A percentile compares a stretch with the other conserved stretches of the same genome.
Conservation (phyloP, 2,329 filamentous ascomycete species). For the Bimuria novae-zelandiae region DNA sequence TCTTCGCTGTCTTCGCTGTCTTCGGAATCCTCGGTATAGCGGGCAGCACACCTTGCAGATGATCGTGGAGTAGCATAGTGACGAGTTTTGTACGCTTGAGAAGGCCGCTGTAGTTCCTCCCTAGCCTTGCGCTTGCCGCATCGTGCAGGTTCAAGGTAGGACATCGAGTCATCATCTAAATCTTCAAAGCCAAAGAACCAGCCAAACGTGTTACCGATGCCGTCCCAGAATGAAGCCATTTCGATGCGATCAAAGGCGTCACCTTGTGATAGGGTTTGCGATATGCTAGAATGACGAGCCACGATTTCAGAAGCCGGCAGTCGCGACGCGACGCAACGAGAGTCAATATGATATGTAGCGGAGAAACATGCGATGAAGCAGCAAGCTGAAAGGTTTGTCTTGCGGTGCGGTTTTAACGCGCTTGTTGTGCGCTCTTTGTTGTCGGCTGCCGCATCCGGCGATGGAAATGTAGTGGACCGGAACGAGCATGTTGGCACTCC, state of each 20-base stretch:
- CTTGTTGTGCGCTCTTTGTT: constrained; percentile 7
- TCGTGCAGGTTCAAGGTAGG: not conserved
- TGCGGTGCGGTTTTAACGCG: not conserved
- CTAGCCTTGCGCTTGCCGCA: not conserved
- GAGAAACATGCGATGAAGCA: not conserved
- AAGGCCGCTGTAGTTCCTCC: not conserved
- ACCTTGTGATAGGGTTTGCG: not conserved
- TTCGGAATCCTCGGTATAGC: not conserved
- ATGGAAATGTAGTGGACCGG: not conserved
- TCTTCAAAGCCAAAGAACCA: not conserved
- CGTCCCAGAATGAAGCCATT: not conserved
- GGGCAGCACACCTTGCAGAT: not conserved
- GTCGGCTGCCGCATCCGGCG: constrained; percentile 1
- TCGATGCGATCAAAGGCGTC: too few relatives aligned
- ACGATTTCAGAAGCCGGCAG: not conserved
- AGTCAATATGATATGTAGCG: not conserved
- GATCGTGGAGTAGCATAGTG: not conserved
- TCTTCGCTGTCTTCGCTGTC: too few relatives aligned
- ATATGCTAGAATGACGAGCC: not conserved
- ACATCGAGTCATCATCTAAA: not conserved
- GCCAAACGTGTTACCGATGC: not conserved
- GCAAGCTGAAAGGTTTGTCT: not conserved
- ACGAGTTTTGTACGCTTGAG: not conserved
- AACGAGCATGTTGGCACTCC: constrained; percentile 2
- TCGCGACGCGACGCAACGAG: not conserved